phyloP scores from a whole-genome alignment of 179 eudicot species.

The Spergularia azorica region DNA sequence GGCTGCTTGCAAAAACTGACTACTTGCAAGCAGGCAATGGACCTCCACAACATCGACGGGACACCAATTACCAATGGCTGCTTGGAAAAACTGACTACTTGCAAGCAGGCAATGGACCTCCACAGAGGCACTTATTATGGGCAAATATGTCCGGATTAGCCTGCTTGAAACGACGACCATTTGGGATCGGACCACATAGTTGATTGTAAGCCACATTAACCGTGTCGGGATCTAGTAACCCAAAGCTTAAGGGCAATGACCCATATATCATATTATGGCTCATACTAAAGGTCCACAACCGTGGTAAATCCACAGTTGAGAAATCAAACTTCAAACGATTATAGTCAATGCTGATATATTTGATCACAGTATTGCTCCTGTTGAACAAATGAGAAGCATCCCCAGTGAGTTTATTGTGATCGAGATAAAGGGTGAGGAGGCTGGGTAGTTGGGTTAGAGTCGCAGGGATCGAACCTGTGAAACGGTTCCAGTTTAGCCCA shows the following conservation, averaged over 20 bases:
- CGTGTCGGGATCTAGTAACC: neutral
- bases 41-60: neutral
- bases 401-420: constrained; percentile 11
- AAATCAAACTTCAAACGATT: constrained; percentile 9
- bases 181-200: constrained; percentile 31
- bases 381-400: constrained; percentile 25
- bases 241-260: constrained; percentile 14
- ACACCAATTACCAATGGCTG: neutral
- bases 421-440: constrained; percentile 5
- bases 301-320: constrained; percentile 13
- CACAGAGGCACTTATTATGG: constrained; percentile 31
- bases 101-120: constrained; percentile 26
- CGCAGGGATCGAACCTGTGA: constrained; percentile 10
- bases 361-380: neutral
- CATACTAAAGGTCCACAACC: constrained; percentile 3
- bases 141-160: constrained; percentile 17
- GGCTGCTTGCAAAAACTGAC: neutral
- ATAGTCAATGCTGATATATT: neutral
- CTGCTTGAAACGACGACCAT: constrained; percentile 10
- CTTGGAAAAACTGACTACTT: constrained; percentile 8
- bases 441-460: constrained; percentile 14
- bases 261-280: constrained; percentile 31
- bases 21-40: constrained; percentile 30
- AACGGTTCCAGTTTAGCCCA: constrained; percentile 7
- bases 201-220: constrained; percentile 25